Percentiles rank a stretch among this genome's conserved stretches.
Evolutionary conservation across 257 asterid species (phyloP).

Genomic region (Coffea eugenioides): DNA sequence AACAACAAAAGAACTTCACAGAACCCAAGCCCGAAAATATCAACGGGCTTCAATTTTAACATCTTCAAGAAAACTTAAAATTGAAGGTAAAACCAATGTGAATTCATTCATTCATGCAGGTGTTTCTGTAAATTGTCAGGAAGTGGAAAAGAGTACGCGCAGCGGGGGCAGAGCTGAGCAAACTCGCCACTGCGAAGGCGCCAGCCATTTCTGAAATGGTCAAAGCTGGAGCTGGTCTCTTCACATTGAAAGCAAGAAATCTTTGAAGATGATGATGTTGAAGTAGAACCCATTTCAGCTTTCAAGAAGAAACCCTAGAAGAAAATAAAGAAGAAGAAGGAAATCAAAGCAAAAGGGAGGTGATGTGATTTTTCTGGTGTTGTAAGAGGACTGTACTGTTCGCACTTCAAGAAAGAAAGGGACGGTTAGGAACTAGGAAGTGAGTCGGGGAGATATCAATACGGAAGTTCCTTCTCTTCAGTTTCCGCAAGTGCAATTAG

Average conservation of each 20-base stretch:
- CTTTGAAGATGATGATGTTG: slow-evolving; percentile 14
- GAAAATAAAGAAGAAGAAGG: not conserved
- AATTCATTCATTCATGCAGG: slow-evolving; percentile 8
- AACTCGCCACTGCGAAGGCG: slow-evolving; percentile 40
- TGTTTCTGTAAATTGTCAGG: not conserved
- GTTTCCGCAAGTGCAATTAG: not conserved
- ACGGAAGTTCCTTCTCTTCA: not conserved
- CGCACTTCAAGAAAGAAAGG: not conserved
- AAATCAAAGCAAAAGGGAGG: not conserved
- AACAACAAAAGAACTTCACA: not conserved
- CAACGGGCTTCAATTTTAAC: not conserved
- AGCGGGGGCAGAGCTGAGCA: slow-evolving; percentile 40
- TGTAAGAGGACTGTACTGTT: not conserved
- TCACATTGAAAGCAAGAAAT: slow-evolving; percentile 33
- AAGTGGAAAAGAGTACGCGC: slow-evolving; percentile 26
- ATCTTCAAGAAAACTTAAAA: not conserved
- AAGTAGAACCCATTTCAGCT: slow-evolving; percentile 22
- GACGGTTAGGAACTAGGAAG: not conserved
- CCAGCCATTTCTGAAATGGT: slow-evolving; percentile 39
- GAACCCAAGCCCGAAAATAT: not conserved
- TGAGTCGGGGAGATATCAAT: not conserved
- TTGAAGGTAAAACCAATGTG: not conserved
- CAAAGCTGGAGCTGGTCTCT: slow-evolving; percentile 27
- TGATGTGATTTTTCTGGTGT: not conserved
- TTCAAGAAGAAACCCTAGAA: not conserved